Evolutionary conservation across 768 basidiomycete species (phyloP).

Genomic region (Grammothele lineata): DNA sequence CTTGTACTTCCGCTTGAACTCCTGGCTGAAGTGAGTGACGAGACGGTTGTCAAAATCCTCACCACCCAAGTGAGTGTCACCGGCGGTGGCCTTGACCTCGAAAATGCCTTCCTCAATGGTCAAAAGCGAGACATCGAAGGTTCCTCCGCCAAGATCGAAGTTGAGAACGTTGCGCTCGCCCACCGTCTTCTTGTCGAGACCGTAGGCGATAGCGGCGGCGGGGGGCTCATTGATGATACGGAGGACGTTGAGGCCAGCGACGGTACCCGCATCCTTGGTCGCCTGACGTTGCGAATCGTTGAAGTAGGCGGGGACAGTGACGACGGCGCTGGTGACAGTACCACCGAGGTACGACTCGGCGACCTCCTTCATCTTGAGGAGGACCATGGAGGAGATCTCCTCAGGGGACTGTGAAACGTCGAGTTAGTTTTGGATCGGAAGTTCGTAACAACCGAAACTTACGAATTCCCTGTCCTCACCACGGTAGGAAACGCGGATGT

Average conservation of each 20-base stretch:
- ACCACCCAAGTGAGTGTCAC: conserved; percentile 97
- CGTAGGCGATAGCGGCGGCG: conserved; percentile 97
- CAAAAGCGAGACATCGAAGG: conserved; percentile 95
- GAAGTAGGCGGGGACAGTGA: conserved; percentile 97
- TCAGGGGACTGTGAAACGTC: conserved; percentile 71
- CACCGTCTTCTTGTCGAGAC: conserved; percentile 89
- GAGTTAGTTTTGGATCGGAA: conserved; percentile 3
- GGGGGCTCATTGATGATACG: conserved; percentile 99
- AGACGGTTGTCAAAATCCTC: conserved; percentile 98
- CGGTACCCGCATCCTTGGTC: conserved; percentile 95
- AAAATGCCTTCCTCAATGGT: conserved; percentile 98
- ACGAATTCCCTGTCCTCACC: conserved; percentile 93
- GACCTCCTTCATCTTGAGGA: conserved; percentile 97
- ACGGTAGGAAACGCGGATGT: conserved; percentile 86
- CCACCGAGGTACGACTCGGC: conserved; percentile 94
- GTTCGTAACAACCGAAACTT: conserved; percentile 29
- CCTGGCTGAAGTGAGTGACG: conserved; percentile 93
- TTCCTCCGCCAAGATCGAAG: conserved; percentile 98
- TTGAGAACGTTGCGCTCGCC: conserved; percentile 96
- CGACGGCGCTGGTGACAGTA: conserved; percentile 83
- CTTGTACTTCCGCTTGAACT: conserved; percentile 98
- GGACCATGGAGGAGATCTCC: conserved; percentile 97
- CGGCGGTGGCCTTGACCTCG: conserved; percentile 96
- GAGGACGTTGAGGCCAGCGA: conserved; percentile 91
- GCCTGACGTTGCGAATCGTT: conserved; percentile 99